A percentile compares a stretch with the other conserved stretches of the same genome.
Evolutionary conservation across 768 basidiomycete species (phyloP).

Genomic region (Tylopilus vinaceipallidus): DNA sequence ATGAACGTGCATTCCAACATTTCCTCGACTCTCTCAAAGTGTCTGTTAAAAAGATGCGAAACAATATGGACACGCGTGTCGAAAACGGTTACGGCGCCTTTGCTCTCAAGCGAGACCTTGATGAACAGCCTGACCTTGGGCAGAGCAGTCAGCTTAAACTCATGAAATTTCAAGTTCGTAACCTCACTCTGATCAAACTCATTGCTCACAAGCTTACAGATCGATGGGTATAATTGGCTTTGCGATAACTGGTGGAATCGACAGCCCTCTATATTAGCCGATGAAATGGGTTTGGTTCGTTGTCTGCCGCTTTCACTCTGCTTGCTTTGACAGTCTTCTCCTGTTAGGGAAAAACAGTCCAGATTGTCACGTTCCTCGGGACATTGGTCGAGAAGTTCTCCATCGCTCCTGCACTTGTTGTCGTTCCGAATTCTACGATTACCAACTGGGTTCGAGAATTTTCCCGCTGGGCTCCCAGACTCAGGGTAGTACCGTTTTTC

Average conservation of each 20-base stretch:
- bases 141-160: constrained; percentile 62
- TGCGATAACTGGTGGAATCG: constrained; percentile 85
- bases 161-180: constrained; percentile 82
- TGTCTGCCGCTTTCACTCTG: background rate
- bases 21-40: constrained; percentile 66
- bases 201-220: constrained; percentile 37
- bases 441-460: constrained; percentile 96
- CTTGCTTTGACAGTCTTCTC: constrained; percentile 7
- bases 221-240: constrained; percentile 83
- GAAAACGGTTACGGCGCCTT: constrained; percentile 52
- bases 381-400: constrained; percentile 52
- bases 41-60: constrained; percentile 46
- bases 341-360: constrained; percentile 83
- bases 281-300: constrained; percentile 93
- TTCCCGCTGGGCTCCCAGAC: constrained; percentile 64
- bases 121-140: constrained; percentile 63
- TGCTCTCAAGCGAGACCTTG: constrained; percentile 42
- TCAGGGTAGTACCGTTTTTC: constrained; percentile 81
- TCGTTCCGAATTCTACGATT: constrained; percentile 96
- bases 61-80: constrained; percentile 45
- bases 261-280: constrained; percentile 87
- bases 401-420: constrained; percentile 79
- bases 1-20: constrained; percentile 60
- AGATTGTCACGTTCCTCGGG: constrained; percentile 83
- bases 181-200: constrained; percentile 2